Evolutionary conservation across 768 basidiomycete species (phyloP).

Genomic region (Podaxis sp.): DNA sequence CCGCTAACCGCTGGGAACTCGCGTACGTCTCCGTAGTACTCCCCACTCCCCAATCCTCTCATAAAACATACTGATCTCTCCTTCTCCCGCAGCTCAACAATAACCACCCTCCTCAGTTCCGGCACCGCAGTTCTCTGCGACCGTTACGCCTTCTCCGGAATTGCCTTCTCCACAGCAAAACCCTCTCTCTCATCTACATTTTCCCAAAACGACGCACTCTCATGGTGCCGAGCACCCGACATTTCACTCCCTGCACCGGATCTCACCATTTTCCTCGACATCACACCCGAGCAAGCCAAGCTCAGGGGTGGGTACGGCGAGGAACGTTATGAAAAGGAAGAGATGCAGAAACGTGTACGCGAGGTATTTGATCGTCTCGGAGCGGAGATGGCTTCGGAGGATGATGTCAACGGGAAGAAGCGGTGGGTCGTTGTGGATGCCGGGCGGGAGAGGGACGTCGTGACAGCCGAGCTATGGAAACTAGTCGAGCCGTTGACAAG

Average conservation of each 20-base stretch:
- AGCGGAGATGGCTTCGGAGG: conserved; percentile 37
- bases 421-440: conserved; percentile 63
- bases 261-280: conserved; percentile 81
- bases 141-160: conserved; percentile 95
- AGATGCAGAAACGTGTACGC: conserved; percentile 68
- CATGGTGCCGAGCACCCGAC: conserved; percentile 88
- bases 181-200: conserved; percentile 17
- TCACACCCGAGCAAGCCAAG: conserved; percentile 67
- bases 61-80: neutral
- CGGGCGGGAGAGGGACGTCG: conserved; percentile 43
- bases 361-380: conserved; percentile 57
- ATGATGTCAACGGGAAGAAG: conserved; percentile 14
- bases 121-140: conserved; percentile 86
- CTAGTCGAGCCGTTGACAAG: conserved; percentile 40
- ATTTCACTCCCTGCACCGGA: conserved; percentile 88
- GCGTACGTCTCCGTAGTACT: conserved; percentile 46
- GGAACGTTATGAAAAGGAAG: conserved; percentile 84
- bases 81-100: conserved; percentile 47
- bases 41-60: neutral
- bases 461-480: conserved; percentile 56
- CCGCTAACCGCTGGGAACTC: conserved; percentile 96
- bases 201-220: conserved; percentile 43
- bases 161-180: conserved; percentile 80
- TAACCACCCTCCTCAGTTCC: conserved; percentile 51
- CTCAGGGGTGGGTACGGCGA: conserved; percentile 78